phyloP scores from a whole-genome alignment of 441 rosid genomes.

The Eruca vesicaria region DNA sequence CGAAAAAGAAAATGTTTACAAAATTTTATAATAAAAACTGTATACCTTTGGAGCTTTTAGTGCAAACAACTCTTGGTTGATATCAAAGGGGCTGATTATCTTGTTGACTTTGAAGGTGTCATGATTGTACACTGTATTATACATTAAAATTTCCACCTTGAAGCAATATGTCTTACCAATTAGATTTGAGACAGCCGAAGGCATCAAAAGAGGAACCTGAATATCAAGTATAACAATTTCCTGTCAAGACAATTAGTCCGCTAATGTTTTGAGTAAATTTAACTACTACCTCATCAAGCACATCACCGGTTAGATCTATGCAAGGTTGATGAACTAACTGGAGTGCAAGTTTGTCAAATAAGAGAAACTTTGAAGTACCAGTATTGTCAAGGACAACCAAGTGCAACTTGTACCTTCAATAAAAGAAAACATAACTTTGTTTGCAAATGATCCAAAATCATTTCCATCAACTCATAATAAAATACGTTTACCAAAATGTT shows the following conservation, averaged over 20 bases:
- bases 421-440: background rate
- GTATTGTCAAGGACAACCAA: background rate
- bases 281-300: background rate
- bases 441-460: too few species aligned
- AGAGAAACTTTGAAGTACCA: background rate
- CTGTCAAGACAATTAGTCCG: too few species aligned
- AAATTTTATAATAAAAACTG: too few species aligned
- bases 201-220: background rate
- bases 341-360: background rate
- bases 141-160: background rate
- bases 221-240: background rate
- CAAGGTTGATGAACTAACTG: background rate
- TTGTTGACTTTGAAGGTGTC: background rate
- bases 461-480: too few species aligned
- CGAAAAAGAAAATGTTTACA: too few species aligned
- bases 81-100: background rate
- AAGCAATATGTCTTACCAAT: background rate
- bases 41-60: too few species aligned
- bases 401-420: background rate
- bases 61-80: too few species aligned
- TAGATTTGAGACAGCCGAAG: background rate
- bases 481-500: too few species aligned
- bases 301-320: background rate
- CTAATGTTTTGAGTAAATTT: too few species aligned
- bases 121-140: background rate